phyloP scores from a whole-genome alignment of 176 grass and related monocot genomes.

The Triticum dicoccoides region DNA sequence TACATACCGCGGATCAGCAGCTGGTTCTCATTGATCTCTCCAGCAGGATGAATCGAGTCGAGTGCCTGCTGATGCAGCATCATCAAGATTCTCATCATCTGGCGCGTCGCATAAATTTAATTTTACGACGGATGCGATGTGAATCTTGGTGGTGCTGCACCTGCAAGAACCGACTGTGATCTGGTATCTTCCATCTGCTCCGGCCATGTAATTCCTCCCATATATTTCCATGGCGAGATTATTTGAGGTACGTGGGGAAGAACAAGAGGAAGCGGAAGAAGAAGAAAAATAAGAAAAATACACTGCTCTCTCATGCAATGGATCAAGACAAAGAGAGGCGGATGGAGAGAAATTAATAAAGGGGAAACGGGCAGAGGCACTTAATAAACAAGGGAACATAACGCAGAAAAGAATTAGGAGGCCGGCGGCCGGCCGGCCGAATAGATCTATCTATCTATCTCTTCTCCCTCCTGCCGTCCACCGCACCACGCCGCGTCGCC shows the following conservation, averaged over 20 bases:
- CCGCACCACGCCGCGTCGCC: background rate
- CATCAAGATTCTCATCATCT: conserved; percentile 93
- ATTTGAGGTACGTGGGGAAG: background rate
- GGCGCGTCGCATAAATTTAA: background rate
- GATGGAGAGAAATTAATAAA: background rate
- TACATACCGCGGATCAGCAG: background rate
- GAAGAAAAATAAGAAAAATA: background rate
- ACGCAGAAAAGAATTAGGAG: background rate
- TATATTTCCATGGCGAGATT: background rate
- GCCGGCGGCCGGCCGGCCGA: background rate
- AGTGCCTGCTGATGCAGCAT: conserved; percentile 91
- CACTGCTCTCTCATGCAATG: background rate
- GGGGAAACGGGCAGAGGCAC: background rate
- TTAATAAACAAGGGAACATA: background rate
- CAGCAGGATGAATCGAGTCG: conserved; percentile 18
- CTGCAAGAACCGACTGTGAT: conserved; percentile 59
- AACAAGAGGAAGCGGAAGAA: background rate
- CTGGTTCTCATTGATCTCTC: background rate
- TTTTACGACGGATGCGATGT: conserved; percentile 42
- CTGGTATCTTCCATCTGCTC: background rate
- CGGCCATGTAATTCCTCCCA: background rate
- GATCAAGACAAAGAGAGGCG: conserved; percentile 4
- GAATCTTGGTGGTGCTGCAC: conserved; percentile 96
- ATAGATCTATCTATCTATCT: background rate
- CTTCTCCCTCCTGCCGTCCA: too few species aligned